Evolutionary conservation across 495 filamentous ascomycete genomes (phyloP).

Genomic region (Aspergillus diversus): DNA sequence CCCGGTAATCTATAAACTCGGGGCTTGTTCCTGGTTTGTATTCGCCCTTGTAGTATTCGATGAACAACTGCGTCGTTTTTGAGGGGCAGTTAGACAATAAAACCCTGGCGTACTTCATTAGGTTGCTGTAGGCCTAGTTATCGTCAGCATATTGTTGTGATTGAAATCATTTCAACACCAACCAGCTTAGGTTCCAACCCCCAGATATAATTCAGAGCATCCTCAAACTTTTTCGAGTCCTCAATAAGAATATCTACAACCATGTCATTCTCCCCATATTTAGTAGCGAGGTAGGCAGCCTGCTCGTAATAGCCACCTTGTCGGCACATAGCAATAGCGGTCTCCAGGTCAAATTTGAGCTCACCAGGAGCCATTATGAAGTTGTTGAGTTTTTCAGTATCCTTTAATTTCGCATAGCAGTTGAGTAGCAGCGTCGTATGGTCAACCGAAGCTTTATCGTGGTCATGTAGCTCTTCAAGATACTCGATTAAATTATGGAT

Average conservation of each 20-base stretch:
- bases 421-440: slow-evolving; percentile 94
- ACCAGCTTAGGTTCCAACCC: slow-evolving; percentile 81
- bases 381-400: slow-evolving; percentile 90
- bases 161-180: slow-evolving; percentile 31
- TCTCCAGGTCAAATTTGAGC: slow-evolving; percentile 95
- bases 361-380: slow-evolving; percentile 97
- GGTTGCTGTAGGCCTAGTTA: slow-evolving; percentile 74
- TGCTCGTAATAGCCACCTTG: slow-evolving; percentile 98
- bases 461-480: slow-evolving; percentile 93
- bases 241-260: slow-evolving; percentile 96
- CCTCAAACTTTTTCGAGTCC: slow-evolving; percentile 84
- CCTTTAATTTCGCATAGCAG: slow-evolving; percentile 96
- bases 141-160: slow-evolving; percentile 23
- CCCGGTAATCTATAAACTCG: slow-evolving; percentile 43
- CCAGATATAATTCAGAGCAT: slow-evolving; percentile 90
- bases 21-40: slow-evolving; percentile 64
- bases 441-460: slow-evolving; percentile 90
- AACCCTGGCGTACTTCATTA: slow-evolving; percentile 95
- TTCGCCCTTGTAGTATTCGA: slow-evolving; percentile 87
- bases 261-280: slow-evolving; percentile 90
- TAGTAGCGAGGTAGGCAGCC: slow-evolving; percentile 91
- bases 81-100: slow-evolving; percentile 81
- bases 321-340: slow-evolving; percentile 95
- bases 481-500: slow-evolving; percentile 98
- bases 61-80: slow-evolving; percentile 81